Base-by-base conservation (phyloP, 495 filamentous ascomycete species). In the Rostrohypoxylon terebratum region DNA sequence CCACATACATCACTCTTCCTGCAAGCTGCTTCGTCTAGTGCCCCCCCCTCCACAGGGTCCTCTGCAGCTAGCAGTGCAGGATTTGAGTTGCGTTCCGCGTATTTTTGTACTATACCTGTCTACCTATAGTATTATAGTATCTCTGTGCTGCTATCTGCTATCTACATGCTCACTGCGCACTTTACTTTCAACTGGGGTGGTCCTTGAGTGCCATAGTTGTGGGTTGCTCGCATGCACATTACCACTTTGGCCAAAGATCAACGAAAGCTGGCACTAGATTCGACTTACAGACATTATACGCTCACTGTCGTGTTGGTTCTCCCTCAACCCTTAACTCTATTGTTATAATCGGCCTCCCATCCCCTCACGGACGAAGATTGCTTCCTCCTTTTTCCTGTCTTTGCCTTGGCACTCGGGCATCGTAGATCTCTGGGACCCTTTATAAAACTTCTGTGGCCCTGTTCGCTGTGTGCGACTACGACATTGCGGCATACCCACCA, bases 331-430 rank as follows among this genome's bases (percentile, higher is more conserved):
- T 31, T 69, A 66, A 61, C 66, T 59, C 53, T 72, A 44, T 47
- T 63, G 59, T 68, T 71, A 72, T 72, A 66, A 69, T 75, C 60
- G 60, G 28, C 73, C 59, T 47, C 47, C 47, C 59, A 62, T 63
- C 61, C 73, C 67, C 66, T 65, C 73, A 34, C 64, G 38, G 34
- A 18, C 66, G 51, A 28, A 44, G 40, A 55, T 66, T 58, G 44
- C 51, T 18, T 57, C 66, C 47, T 63, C 48, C 31, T 61, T 23
- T 53, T 60, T 59, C 47, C 69, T 65, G 66, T 51, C 53, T 63
- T 59, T 75, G 70, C 61, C 75, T 77, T 77, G 75, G 75, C 75
- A 68, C 63, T 58, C 63, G 70, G 73, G 75, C 67, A 73, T 66
- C 63, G 59, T 69, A 75, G 73, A 77, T 76, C 73, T 71, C 58